Base-by-base conservation (phyloP, 2,329 filamentous ascomycete species). In the Allantophomopsis cytisporea region DNA sequence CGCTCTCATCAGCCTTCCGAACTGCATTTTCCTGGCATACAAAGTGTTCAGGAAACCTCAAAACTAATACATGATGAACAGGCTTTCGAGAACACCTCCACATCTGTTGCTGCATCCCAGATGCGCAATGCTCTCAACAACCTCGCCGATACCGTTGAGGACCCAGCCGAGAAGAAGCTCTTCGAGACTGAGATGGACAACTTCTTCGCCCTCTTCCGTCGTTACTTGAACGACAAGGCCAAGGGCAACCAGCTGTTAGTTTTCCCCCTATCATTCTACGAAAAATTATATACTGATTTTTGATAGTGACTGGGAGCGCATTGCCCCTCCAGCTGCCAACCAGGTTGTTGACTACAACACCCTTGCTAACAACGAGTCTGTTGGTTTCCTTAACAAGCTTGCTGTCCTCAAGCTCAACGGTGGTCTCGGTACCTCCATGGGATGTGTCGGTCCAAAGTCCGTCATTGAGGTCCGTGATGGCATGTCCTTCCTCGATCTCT, bases 111-210 rank as follows among this genome's bases (percentile, higher is more conserved):
- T 46, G 91, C 91, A 41, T 93, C 88, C 44, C 91, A 98, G 71
- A 98, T 98, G 91, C 86, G 91, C 65, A 98, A 98, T 74, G 75
- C 86, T 45, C 73, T 98, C 60, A 96, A 94, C 61, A 80, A 81
- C 62, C 81, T 98, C 47, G 75, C 84, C 53, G 91, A 98, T 67
- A 83, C 81, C 8, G 88, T 95, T 60, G 75, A 79, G 55, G 87
- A 96, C 59, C 72, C 82, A 41, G 68, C 78, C 46, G 66, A 83
- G 60, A 85, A 84, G 65, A 89, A 94, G 84, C 78, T 93, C 50
- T 96, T 96, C 63, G 89, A 96, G 69, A 93, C 88, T 4, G 89
- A 98, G 68, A 96, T 95, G 88, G 91, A 98, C 76, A 98, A 98
- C 79, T 98, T 98, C 74, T 98, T 98, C 60, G 82, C 87, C 45